Conservation (phyloP, 352 stramenopile genomes). For the Pythium angustatum region DNA sequence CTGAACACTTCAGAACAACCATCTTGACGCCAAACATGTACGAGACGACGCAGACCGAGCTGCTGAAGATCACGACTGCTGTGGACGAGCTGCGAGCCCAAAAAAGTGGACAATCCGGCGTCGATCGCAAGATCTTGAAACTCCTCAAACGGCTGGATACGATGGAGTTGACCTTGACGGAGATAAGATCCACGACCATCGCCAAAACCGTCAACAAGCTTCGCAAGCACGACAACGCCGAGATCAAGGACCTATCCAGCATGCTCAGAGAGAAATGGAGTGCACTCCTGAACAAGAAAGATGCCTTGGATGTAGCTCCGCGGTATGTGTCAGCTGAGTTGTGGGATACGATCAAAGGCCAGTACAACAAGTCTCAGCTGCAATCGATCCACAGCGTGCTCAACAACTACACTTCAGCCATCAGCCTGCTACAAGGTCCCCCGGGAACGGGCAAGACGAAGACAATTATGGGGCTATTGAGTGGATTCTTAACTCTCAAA, state of each 20-base stretch:
- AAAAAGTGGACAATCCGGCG: slow-evolving; percentile 24
- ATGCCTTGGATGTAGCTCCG: slow-evolving; percentile 54
- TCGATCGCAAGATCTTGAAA: slow-evolving; percentile 49
- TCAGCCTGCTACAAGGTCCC: slow-evolving; percentile 93
- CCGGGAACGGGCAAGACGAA: slow-evolving; percentile 95
- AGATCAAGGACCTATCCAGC: slow-evolving; percentile 45
- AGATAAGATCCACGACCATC: slow-evolving; percentile 84
- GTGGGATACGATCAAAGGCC: slow-evolving; percentile 71
- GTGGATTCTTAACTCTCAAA: slow-evolving; percentile 66
- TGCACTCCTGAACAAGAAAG: slow-evolving; percentile 65
- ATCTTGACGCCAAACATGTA: slow-evolving; percentile 80
- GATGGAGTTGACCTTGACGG: slow-evolving; percentile 76
- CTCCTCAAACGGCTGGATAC: slow-evolving; percentile 65
- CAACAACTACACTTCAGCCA: slow-evolving; percentile 84
- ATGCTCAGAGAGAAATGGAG: slow-evolving; percentile 83
- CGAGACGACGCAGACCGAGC: slow-evolving; percentile 77
- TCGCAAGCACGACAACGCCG: slow-evolving; percentile 67
- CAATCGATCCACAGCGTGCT: slow-evolving; percentile 86
- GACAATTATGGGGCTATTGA: slow-evolving; percentile 88
- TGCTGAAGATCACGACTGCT: slow-evolving; percentile 62
- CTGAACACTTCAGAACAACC: slow-evolving; percentile 72
- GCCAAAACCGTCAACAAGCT: slow-evolving; percentile 86
- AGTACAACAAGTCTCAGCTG: slow-evolving; percentile 87
- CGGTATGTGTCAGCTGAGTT: slow-evolving; percentile 61
- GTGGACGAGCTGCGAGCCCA: slow-evolving; percentile 59